Conservation (phyloP, 2,329 filamentous ascomycete genomes). For the Epichloe scottii region DNA sequence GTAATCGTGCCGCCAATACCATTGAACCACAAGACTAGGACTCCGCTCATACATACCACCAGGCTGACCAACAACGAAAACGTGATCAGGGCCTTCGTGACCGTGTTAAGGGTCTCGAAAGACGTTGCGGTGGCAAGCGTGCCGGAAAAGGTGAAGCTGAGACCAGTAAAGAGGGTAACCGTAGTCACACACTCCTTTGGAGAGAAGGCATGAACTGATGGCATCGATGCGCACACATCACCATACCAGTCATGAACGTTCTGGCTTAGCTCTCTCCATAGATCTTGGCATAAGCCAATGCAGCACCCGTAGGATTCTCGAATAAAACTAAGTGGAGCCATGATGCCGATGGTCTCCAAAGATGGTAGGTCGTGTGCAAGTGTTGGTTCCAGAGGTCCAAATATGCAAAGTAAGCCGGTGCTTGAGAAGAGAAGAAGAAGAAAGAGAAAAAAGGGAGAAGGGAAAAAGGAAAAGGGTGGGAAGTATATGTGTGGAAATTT, state of each 20-base stretch:
- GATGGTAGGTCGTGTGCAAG: background rate
- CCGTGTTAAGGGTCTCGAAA: background rate
- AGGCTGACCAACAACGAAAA: background rate
- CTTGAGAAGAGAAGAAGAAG: background rate
- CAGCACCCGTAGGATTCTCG: too few relatives aligned
- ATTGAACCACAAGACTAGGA: background rate
- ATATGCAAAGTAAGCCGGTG: background rate
- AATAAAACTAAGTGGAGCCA: background rate
- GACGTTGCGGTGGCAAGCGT: background rate
- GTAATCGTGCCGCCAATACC: background rate
- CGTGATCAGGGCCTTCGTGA: background rate
- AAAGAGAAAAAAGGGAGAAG: background rate
- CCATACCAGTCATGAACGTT: background rate
- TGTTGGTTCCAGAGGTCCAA: background rate
- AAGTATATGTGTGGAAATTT: too few relatives aligned
- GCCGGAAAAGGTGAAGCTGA: background rate
- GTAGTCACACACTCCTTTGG: background rate
- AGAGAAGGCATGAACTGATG: background rate
- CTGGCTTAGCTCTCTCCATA: background rate
- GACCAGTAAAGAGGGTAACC: background rate
- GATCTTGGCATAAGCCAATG: accelerated
- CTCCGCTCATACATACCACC: background rate
- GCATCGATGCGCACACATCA: background rate
- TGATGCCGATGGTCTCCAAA: background rate
- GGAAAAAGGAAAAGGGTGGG: background rate